Evolutionary conservation across 331 rosid species (phyloP).

Genomic region (Pyracantha coccinea): DNA sequence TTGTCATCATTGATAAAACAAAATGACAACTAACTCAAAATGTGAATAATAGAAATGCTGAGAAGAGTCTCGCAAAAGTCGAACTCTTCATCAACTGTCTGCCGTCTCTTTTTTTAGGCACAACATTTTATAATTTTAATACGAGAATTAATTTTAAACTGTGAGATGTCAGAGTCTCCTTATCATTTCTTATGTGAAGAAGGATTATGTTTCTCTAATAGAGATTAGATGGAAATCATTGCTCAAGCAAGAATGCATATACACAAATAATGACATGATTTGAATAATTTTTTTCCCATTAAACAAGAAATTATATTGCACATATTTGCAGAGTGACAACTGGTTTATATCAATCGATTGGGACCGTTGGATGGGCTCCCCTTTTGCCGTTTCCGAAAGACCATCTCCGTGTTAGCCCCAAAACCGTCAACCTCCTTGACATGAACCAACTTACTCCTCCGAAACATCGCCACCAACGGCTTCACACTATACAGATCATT

Average conservation of each 20-base stretch:
- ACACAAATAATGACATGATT: neutral
- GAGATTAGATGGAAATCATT: too few relatives aligned
- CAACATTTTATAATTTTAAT: too few relatives aligned
- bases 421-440: conserved; percentile 66
- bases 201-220: too few relatives aligned
- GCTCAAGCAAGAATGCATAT: neutral
- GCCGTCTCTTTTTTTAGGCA: too few relatives aligned
- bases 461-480: conserved; percentile 54
- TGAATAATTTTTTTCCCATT: too few relatives aligned
- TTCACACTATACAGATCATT: conserved; percentile 64
- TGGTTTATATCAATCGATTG: too few relatives aligned
- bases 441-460: conserved; percentile 39
- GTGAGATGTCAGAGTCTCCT: too few relatives aligned
- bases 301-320: neutral
- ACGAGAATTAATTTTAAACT: too few relatives aligned
- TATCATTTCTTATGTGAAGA: too few relatives aligned
- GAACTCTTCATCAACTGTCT: too few relatives aligned
- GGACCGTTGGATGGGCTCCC: neutral
- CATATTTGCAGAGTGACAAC: neutral
- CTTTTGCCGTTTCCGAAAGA: conserved; percentile 36
- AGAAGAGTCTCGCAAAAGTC: too few relatives aligned
- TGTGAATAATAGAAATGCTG: neutral
- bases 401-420: conserved; percentile 80
- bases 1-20: too few relatives aligned
- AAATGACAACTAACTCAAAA: neutral